Base-by-base conservation (phyloP, 1,284 basidiomycete genomes). In the Lentinula novae-zelandiae region DNA sequence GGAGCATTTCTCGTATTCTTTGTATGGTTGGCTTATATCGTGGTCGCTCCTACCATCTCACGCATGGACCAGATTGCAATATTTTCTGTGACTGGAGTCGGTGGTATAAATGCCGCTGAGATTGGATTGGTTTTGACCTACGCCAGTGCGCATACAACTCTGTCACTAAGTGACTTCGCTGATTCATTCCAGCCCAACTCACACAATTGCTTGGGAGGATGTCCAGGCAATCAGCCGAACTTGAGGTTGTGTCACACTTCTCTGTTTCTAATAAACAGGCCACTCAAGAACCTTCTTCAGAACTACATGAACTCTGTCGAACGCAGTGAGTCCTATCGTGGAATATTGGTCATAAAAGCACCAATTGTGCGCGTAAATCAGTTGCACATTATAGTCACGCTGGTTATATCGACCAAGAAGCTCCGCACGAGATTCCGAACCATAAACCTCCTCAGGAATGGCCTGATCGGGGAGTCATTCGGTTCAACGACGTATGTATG, bases 261-360 rank as follows among this genome's bases (percentile, higher is more conserved):
- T 60, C 17, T 58, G 27, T 8, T 8, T 4, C 22, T 22, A 22
- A 22, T 22, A 22, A 22, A 22, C 12, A 38, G 7, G 7, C 36
- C 57, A 48, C 44, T 13, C 48, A 13, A 17, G 4, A 48, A 64
- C 38, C 8, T 34, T 34, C 20, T 13, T 8, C 58, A 88, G 81
- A 89, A 87, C 67, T 84, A 88, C 67, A 84, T 92, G 83, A 90
- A 90, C 69, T 82, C 86, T 2, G 87, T 90, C 1, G 90, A 93
- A 72, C 74, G 87, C 67, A 76, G 83, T 82, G 66, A 64, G 73
- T 53, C 62, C 53, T 55, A 58, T 38, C 51, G 40, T 52, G 13
- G 17, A 55, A 17, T 46, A 46, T 10, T 2, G 27, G 27, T 34
- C 59, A 46, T 64, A 8, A n/a, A n/a, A 17, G 6, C 3, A 22